phyloP scores from a whole-genome alignment of 257 asterid genomes.

The Solanum infundibuliforme region DNA sequence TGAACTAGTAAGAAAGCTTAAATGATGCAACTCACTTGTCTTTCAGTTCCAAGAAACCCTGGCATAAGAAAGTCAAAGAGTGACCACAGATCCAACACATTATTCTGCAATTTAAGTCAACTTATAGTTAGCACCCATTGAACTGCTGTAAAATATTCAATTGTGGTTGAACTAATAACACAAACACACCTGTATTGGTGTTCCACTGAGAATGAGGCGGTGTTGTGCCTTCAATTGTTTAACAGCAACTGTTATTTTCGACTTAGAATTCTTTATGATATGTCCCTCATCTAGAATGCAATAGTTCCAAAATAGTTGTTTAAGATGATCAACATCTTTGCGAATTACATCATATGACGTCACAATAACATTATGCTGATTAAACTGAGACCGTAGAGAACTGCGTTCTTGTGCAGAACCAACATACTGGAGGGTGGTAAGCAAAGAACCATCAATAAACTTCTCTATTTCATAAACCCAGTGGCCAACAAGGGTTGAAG shows the following conservation, averaged over 20 bases:
- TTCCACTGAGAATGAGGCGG: slow-evolving; percentile 96
- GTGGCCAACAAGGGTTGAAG: slow-evolving; percentile 98
- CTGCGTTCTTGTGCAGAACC: slow-evolving; percentile 93
- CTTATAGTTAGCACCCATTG: slow-evolving; percentile 15
- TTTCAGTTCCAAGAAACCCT: slow-evolving; percentile 99
- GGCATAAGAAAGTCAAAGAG: slow-evolving; percentile 99
- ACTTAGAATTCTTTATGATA: slow-evolving; percentile 81
- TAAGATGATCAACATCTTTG: slow-evolving; percentile 79
- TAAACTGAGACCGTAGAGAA: slow-evolving; percentile 54
- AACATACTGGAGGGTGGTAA: slow-evolving; percentile 83
- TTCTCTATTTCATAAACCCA: slow-evolving; percentile 99
- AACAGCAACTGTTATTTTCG: slow-evolving; percentile 88
- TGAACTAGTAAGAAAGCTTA: not conserved
- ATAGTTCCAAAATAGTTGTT: slow-evolving; percentile 72
- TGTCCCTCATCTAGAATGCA: slow-evolving; percentile 98
- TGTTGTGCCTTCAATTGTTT: slow-evolving; percentile 92
- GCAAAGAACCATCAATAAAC: slow-evolving; percentile 82
- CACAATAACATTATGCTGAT: slow-evolving; percentile 69
- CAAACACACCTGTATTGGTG: slow-evolving; percentile 86
- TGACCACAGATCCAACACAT: slow-evolving; percentile 97
- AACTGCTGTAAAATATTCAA: slow-evolving; percentile 2
- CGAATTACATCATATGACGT: slow-evolving; percentile 94
- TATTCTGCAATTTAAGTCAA: slow-evolving; percentile 63
- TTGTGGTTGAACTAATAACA: slow-evolving; percentile 6
- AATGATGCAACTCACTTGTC: slow-evolving; percentile 61